Evolutionary conservation across 192 early-diverging fungal species (phyloP).

Genomic region (Backusella mclennaniae): DNA sequence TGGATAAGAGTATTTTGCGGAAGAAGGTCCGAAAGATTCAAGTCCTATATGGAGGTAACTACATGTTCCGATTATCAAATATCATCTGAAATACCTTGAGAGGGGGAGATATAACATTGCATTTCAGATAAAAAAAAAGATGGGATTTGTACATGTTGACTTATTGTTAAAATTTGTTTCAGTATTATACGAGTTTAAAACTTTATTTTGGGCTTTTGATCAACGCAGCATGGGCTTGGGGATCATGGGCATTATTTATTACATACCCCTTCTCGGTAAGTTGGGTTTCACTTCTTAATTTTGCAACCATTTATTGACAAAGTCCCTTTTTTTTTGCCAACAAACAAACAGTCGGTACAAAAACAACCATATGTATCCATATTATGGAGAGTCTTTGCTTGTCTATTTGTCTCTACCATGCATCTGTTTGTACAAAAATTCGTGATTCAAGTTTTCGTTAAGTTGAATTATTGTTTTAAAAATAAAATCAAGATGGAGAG

Average conservation of each 20-base stretch:
- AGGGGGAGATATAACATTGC: background rate
- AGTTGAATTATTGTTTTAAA: background rate
- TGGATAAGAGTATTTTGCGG: slow-evolving; percentile 26
- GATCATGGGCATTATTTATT: slow-evolving; percentile 27
- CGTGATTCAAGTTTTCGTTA: slow-evolving; percentile 35
- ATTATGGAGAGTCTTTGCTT: slow-evolving; percentile 23
- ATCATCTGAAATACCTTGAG: background rate
- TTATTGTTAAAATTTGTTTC: slow-evolving; percentile 2
- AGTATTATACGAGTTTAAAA: slow-evolving; percentile 32
- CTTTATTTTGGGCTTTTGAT: slow-evolving; percentile 22
- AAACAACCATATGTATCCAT: slow-evolving; percentile 17
- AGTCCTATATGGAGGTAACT: slow-evolving; percentile 27
- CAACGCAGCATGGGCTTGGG: slow-evolving; percentile 29
- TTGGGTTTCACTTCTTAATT: background rate
- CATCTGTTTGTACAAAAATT: slow-evolving; percentile 26
- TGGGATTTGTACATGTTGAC: background rate
- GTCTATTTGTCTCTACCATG: slow-evolving; percentile 20
- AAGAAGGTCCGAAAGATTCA: slow-evolving; percentile 25
- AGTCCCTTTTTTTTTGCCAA: too few species aligned
- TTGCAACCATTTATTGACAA: background rate
- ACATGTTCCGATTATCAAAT: background rate
- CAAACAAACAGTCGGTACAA: slow-evolving; percentile 16
- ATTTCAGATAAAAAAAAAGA: background rate
- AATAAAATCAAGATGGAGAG: background rate
- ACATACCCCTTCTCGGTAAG: slow-evolving; percentile 17